Percentiles rank a stretch among this genome's conserved stretches.
These are phyloP conservation scores for Cucurbita argyrosperma DNA, from an alignment of 306 rosid genomes.

Conservation along the genomic window DNA sequence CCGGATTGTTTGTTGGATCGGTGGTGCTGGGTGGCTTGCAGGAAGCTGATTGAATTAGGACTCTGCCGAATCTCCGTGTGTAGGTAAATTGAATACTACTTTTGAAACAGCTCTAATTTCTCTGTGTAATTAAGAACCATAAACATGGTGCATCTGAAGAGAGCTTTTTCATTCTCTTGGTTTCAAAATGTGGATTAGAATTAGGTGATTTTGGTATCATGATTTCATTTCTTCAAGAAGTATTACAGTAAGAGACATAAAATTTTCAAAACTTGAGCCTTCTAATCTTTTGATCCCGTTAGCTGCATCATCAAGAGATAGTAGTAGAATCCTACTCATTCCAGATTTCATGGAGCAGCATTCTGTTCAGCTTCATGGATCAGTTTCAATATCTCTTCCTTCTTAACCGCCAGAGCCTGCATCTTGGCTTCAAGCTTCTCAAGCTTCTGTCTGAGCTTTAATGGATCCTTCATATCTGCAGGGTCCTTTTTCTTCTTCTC, in stretches of 20 bases:
- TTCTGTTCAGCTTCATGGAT: slow-evolving; percentile 27
- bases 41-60: slow-evolving; percentile 54
- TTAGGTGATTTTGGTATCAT: too few relatives aligned
- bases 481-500: slow-evolving; percentile 40
- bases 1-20: slow-evolving; percentile 58
- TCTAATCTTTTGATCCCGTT: too few relatives aligned
- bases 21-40: slow-evolving; percentile 69
- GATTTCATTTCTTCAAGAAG: too few relatives aligned
- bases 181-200: not conserved
- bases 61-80: too few relatives aligned
- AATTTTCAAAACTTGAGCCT: too few relatives aligned
- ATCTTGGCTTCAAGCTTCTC: slow-evolving; percentile 40
- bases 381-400: slow-evolving; percentile 31
- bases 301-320: too few relatives aligned
- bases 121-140: not conserved
- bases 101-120: not conserved
- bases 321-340: too few relatives aligned
- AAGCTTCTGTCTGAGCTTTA: slow-evolving; percentile 38
- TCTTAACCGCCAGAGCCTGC: slow-evolving; percentile 30
- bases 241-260: too few relatives aligned
- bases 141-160: not conserved
- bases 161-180: too few relatives aligned
- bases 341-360: not conserved
- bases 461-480: slow-evolving; percentile 38
- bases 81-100: not conserved